Evolutionary conservation across 2,329 filamentous ascomycete species (phyloP), one percentile per base, ranked within the genome.

Genomic region (Ceratocystis diversiconidia): DNA sequence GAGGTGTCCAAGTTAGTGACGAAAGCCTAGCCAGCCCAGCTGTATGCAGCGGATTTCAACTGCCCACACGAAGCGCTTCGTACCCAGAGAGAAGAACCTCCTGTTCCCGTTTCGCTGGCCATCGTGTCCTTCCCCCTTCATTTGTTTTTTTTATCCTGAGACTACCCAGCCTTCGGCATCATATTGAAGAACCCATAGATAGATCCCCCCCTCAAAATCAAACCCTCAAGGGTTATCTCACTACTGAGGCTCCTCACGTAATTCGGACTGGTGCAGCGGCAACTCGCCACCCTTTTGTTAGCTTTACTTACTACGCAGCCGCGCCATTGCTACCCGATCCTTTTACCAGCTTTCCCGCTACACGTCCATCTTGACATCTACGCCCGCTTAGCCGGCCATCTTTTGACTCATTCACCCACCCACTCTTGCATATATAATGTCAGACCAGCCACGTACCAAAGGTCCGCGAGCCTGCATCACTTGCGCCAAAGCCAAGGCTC

Each of bases 401-500:
- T 15, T 15, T 41, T 41, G 10, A 41, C 36, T 41, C 10, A 41
- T 41, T 41, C 52, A 32, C 12, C 8, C 52, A 19, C 28, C 6
- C 15, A n/a, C 12, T 17, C 28, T 6, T 22, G 5, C 48, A 52
- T 12, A 50, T 52, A 57, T 57, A 57, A 57, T 57, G 22, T 5
- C 28, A 32, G 46, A 41, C 25, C 30, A 63, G 19, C 32, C 50
- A 57, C 67, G 66, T 67, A 63, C 60, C 69, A 79, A 76, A 68
- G 79, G 79, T 12, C 79, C 79, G 2, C 77, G 78, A 69, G 79
- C 79, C 55, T 81, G 79, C 69, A 74, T 74, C 1, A 80, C 78
- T 1, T 81, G 79, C 69, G 79, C 79, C 67, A 79, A 77, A 69
- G 79, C 79, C n/a, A 81, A 81, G 70, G 76, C 78, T 36, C 74